Conservation (phyloP, 306 rosid genomes). For the Cicer bijugum region DNA sequence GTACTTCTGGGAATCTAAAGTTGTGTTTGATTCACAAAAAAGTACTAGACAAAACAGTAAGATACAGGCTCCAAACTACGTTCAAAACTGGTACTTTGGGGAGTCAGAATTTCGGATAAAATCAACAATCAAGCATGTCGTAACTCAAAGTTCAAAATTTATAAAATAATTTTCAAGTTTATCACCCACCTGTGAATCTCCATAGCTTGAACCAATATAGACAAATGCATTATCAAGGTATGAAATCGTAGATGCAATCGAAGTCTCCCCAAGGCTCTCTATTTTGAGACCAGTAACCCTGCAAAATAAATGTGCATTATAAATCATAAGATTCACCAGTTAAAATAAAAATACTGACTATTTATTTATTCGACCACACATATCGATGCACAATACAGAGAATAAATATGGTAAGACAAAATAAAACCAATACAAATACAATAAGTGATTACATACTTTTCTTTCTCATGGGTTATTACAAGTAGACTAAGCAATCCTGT, state of each 20-base stretch:
- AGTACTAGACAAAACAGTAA: not conserved
- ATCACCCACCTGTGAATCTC: constrained; percentile 86
- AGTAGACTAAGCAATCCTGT: constrained; percentile 90
- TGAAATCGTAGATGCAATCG: constrained; percentile 91
- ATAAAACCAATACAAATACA: constrained; percentile 20
- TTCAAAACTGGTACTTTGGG: constrained; percentile 29
- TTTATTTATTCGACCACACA: not conserved
- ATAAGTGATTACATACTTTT: constrained; percentile 61
- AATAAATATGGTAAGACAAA: constrained; percentile 12
- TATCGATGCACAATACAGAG: not conserved
- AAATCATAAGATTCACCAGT: constrained; percentile 24
- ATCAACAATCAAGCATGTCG: not conserved
- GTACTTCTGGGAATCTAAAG: not conserved
- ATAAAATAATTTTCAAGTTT: constrained; percentile 8
- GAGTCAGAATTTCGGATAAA: constrained; percentile 25
- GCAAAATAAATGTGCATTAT: constrained; percentile 39
- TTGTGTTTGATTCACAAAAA: too few relatives aligned
- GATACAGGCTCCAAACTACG: constrained; percentile 6
- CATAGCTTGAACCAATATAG: constrained; percentile 89
- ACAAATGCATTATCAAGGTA: constrained; percentile 95
- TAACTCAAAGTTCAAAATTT: not conserved
- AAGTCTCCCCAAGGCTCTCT: constrained; percentile 96
- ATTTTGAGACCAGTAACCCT: constrained; percentile 98
- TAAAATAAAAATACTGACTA: constrained; percentile 20
- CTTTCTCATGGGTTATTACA: constrained; percentile 95